Conservation (phyloP, 306 rosid genomes). For the Trifolium dubium region DNA sequence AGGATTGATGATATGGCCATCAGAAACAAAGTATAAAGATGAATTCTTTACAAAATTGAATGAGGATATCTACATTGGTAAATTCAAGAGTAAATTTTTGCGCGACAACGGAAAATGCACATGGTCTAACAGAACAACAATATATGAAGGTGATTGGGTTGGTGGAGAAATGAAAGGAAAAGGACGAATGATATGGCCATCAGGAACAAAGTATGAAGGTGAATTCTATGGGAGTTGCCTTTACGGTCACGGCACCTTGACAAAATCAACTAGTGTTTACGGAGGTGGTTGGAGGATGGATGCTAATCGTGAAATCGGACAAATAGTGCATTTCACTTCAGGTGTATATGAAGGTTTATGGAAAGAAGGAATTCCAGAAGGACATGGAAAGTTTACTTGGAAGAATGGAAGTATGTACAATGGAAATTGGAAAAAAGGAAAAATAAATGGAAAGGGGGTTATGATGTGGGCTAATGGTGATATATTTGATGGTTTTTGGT, state of each 20-base stretch:
- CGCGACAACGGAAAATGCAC: background rate
- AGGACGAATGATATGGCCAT: background rate
- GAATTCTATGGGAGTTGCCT: background rate
- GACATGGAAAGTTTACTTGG: conserved; percentile 48
- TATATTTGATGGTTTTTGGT: conserved; percentile 72
- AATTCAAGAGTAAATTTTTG: background rate
- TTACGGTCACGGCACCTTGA: background rate
- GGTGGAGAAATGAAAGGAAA: background rate
- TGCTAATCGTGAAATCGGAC: background rate
- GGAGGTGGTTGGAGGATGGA: background rate
- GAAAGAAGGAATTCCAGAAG: background rate
- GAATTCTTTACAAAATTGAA: background rate
- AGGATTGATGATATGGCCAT: background rate
- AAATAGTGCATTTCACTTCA: background rate
- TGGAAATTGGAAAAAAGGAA: conserved; percentile 78
- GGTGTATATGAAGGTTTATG: background rate
- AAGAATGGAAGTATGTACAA: conserved; percentile 59
- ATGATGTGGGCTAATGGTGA: conserved; percentile 88
- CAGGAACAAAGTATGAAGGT: background rate
- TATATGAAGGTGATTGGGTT: background rate
- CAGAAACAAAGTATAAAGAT: background rate
- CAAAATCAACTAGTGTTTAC: background rate
- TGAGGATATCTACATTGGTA: background rate
- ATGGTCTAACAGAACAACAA: background rate
- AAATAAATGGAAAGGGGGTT: conserved; percentile 82